Evolutionary conservation across 2,329 filamentous ascomycete genomes (phyloP).

Genomic region (Botrytis hyacinthi): DNA sequence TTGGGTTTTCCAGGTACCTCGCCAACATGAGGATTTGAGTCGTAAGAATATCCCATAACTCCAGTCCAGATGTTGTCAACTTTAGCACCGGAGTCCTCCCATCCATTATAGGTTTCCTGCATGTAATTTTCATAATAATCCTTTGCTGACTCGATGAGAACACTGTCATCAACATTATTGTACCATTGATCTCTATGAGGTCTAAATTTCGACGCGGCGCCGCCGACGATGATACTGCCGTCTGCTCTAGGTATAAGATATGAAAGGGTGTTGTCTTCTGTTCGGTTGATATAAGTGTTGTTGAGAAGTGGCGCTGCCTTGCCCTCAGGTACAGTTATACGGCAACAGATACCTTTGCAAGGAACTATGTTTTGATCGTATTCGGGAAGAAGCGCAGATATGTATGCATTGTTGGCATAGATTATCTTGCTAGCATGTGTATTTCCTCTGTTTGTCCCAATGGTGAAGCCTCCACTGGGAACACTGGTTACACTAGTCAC

Average conservation of each 20-base stretch:
- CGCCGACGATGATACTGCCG: constrained; percentile 41
- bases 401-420: constrained; percentile 68
- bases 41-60: constrained; percentile 20
- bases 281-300: constrained; percentile 27
- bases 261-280: constrained; percentile 20
- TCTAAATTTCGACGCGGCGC: constrained; percentile 42
- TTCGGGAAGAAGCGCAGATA: constrained; percentile 57
- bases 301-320: constrained; percentile 24
- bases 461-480: constrained; percentile 41
- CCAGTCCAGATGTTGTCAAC: constrained; percentile 36
- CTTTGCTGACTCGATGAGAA: constrained; percentile 42
- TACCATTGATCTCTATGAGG: constrained; percentile 43
- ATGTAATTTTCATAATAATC: constrained; percentile 46
- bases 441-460: constrained; percentile 54
- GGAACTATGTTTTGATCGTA: constrained; percentile 55
- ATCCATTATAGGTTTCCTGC: constrained; percentile 42
- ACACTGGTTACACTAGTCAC: constrained; percentile 36
- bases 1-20: neutral
- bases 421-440: constrained; percentile 55
- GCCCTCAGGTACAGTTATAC: constrained; percentile 34
- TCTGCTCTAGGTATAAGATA: constrained; percentile 38
- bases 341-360: constrained; percentile 48
- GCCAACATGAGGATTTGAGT: constrained; percentile 16
- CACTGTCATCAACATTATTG: constrained; percentile 46
- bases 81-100: constrained; percentile 45